A percentile compares a stretch with the other conserved stretches of the same genome.
phyloP scores from a whole-genome alignment of 106 monocot genomes.

The Triglochin maritima region DNA sequence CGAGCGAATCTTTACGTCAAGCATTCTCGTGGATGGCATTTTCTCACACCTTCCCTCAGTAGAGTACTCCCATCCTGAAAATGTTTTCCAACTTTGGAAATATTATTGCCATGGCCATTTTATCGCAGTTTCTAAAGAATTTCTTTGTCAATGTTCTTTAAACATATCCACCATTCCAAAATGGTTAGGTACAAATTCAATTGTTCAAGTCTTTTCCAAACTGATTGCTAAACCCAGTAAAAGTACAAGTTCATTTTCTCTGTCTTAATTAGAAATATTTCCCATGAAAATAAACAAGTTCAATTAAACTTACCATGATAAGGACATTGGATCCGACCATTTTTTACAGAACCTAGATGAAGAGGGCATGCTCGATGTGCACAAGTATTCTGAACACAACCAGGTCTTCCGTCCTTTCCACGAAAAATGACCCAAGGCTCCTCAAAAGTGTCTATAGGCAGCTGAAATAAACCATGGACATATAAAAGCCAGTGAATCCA shows the following conservation, averaged over 20 bases:
- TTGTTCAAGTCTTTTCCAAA: too few relatives aligned
- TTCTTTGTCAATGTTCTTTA: too few relatives aligned
- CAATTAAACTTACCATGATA: slow-evolving; percentile 62
- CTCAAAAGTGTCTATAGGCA: slow-evolving; percentile 90
- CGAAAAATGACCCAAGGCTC: slow-evolving; percentile 94
- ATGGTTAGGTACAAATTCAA: too few relatives aligned
- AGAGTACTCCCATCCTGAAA: slow-evolving; percentile 95
- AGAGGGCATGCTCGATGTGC: slow-evolving; percentile 96
- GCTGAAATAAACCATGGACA: slow-evolving; percentile 16
- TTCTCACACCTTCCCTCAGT: slow-evolving; percentile 98
- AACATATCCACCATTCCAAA: too few relatives aligned
- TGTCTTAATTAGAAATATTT: too few relatives aligned
- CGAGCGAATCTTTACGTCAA: slow-evolving; percentile 57
- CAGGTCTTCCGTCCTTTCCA: slow-evolving; percentile 74
- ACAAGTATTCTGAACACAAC: slow-evolving; percentile 91
- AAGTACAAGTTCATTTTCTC: too few relatives aligned
- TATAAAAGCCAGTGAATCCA: not conserved
- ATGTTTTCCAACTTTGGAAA: not conserved
- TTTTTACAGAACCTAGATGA: slow-evolving; percentile 79
- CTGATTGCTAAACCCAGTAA: too few relatives aligned
- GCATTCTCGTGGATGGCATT: slow-evolving; percentile 86
- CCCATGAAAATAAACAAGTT: too few relatives aligned
- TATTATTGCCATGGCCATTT: not conserved
- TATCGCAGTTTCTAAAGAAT: too few relatives aligned
- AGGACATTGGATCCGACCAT: slow-evolving; percentile 85